phyloP scores from a whole-genome alignment of 176 grass and related monocot species.

The Poa annua region DNA sequence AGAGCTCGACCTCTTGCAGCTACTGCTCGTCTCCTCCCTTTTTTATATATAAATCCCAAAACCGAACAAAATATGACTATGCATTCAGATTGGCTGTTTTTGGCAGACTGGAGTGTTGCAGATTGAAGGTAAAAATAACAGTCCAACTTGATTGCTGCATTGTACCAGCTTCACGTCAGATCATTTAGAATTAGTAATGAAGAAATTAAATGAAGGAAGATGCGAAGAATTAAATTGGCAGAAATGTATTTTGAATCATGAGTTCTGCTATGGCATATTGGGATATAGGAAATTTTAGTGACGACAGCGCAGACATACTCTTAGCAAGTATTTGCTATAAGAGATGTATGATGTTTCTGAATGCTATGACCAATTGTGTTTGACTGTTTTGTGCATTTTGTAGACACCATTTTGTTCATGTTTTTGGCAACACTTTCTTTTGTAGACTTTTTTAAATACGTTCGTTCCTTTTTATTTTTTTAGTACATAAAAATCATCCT shows the following conservation, averaged over 20 bases:
- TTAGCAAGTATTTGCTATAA: background rate
- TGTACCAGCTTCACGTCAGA: background rate
- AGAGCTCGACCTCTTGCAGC: no score
- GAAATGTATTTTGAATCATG: background rate
- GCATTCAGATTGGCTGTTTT: no score
- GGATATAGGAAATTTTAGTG: background rate
- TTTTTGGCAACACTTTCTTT: background rate
- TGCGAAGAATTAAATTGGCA: background rate
- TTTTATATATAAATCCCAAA: background rate
- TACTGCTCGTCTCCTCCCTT: no score
- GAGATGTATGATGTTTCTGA: background rate
- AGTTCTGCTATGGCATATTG: background rate
- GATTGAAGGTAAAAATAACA: background rate
- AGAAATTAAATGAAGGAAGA: background rate
- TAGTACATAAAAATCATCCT: background rate
- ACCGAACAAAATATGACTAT: background rate
- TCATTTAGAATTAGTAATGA: background rate
- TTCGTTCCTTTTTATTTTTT: background rate
- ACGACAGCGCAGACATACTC: background rate
- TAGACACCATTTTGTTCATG: background rate
- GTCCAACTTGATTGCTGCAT: background rate
- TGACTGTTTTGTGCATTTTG: background rate
- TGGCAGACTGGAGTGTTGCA: background rate
- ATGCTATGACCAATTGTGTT: background rate
- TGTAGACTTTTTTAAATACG: background rate